Conservation (phyloP, 2,329 filamentous ascomycete species). For the Claviceps africana region DNA sequence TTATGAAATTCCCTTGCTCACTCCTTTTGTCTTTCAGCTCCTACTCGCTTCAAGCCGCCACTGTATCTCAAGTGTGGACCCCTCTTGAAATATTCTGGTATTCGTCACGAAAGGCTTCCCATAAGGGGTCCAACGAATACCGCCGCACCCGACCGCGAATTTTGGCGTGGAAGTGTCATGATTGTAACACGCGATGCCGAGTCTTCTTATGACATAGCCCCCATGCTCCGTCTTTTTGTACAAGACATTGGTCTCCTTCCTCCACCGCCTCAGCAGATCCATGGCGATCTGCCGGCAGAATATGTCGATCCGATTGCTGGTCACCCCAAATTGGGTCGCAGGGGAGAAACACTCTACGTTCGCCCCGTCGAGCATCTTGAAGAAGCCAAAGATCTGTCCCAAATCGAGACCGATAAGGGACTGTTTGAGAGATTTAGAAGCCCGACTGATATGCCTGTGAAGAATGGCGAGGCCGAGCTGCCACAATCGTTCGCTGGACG, state of each 20-base stretch:
- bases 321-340: constrained; percentile 70
- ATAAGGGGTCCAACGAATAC: constrained; percentile 13
- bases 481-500: constrained; percentile 40
- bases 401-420: constrained; percentile 65
- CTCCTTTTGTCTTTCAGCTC: constrained; percentile 20
- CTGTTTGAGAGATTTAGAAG: constrained; percentile 60
- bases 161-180: constrained; percentile 91
- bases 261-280: constrained; percentile 57
- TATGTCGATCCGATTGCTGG: constrained; percentile 85
- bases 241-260: constrained; percentile 74
- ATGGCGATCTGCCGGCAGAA: constrained; percentile 56
- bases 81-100: constrained; percentile 75
- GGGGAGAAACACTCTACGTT: constrained; percentile 76
- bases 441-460: constrained; percentile 30
- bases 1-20: not conserved
- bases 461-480: constrained; percentile 31
- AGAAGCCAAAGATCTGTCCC: constrained; percentile 64
- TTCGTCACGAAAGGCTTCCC: constrained; percentile 47
- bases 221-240: constrained; percentile 70
- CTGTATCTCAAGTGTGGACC: constrained; percentile 85
- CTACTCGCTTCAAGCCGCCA: constrained; percentile 66
- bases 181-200: constrained; percentile 80
- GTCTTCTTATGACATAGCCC: constrained; percentile 68
- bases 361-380: constrained; percentile 77
- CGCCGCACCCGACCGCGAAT: constrained; percentile 45